Evolutionary conservation across 768 basidiomycete genomes (phyloP), one percentile per base, ranked within the genome.

Genomic region (Phylloporus sp.): DNA sequence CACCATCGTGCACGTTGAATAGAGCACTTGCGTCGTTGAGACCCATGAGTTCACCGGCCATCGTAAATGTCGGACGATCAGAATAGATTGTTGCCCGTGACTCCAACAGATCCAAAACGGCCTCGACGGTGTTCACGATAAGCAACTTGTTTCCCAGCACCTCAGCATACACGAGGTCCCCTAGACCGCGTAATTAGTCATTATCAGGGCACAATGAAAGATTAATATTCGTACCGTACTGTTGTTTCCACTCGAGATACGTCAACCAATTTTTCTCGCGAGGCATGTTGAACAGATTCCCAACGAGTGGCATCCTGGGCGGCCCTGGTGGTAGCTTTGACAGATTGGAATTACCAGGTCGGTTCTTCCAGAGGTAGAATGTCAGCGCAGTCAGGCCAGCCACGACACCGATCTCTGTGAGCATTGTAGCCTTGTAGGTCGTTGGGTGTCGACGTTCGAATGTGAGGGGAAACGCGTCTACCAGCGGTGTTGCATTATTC

Each of bases 41-140:
- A 5, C 57, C 57, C 62, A 70, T 69, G 62, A 75, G 62, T 27
- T 71, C 70, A 13, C 71, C 68, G 7, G 65, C 67, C 45, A 76
- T 69, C 1, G 64, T 62, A n/a, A 74, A 69, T n/a, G 50, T 59
- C 3, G 71, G 69, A 5, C 71, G 57, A 35, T 67, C 53, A 7
- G 71, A 71, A 38, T 72, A 71, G 18, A 60, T 63, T 13, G 18
- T 44, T 1, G 55, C 54, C 20, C 63, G 50, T 45, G 62, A 61
- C 2, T 67, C 71, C 9, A 72, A 44, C n/a, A 2, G 71, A 12
- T 70, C 71, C 10, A 49, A 48, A 7, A 70, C 56, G 3, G 61
- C 49, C 20, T 67, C 47, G 4, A 60, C n/a, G 4, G 66, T 62
- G 50, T 68, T 71, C 9, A 72, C 31, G n/a, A 71, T 48, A n/a